phyloP scores from a whole-genome alignment of 2,329 filamentous ascomycete species.

The Metarhizium robertsii region DNA sequence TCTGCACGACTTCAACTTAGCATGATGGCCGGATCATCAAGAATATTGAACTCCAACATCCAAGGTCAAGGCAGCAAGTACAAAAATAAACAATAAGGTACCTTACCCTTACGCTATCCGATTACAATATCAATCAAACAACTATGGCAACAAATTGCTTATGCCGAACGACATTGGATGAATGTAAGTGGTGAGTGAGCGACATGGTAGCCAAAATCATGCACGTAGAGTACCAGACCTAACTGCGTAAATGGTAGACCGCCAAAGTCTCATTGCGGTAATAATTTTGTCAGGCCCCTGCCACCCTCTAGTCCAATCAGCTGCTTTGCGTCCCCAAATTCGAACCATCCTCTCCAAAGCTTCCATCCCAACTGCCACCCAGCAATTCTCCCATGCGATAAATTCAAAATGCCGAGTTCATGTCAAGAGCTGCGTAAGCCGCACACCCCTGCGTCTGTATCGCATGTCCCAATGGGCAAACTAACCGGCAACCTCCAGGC shows the following conservation, averaged over 20 bases:
- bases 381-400: constrained; percentile 6
- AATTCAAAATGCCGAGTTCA: constrained; percentile 71
- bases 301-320: background rate
- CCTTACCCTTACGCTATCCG: too few species aligned
- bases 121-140: too few species aligned
- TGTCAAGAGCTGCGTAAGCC: constrained; percentile 90
- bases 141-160: too few species aligned
- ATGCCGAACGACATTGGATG: too few species aligned
- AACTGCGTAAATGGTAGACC: background rate
- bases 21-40: too few species aligned
- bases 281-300: background rate
- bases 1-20: too few species aligned
- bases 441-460: background rate
- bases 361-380: background rate
- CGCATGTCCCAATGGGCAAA: background rate
- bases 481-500: constrained; percentile 41
- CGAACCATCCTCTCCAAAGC: background rate
- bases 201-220: background rate
- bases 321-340: background rate
- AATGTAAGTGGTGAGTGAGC: too few species aligned
- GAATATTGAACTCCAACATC: too few species aligned
- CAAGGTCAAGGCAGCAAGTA: too few species aligned
- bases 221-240: background rate
- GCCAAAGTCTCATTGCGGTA: background rate
- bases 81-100: too few species aligned